phyloP scores from a whole-genome alignment of 441 rosid species.

The Raphanus hybrid region DNA sequence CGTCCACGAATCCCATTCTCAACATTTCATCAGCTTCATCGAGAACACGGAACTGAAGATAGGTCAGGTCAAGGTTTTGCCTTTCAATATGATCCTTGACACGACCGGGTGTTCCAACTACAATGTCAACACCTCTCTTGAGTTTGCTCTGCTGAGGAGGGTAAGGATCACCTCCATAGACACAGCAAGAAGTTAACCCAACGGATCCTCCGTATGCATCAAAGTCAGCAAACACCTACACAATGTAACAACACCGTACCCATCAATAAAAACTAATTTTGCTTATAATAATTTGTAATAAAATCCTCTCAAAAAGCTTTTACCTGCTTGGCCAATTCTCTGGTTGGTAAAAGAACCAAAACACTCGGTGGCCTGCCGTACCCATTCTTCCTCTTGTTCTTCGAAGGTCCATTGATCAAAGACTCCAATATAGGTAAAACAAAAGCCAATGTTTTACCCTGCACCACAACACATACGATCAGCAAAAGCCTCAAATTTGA shows the following conservation, averaged over 20 bases:
- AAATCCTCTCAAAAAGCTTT: neutral
- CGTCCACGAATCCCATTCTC: constrained; percentile 97
- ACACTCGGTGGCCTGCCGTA: constrained; percentile 88
- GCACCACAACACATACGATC: constrained; percentile 32
- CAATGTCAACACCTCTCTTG: constrained; percentile 88
- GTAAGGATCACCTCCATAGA: constrained; percentile 88
- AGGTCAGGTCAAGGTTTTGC: constrained; percentile 66
- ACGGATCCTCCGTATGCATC: constrained; percentile 75
- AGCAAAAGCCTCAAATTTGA: neutral
- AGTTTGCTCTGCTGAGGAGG: constrained; percentile 62
- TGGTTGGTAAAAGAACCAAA: constrained; percentile 89
- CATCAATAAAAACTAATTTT: constrained; percentile 10
- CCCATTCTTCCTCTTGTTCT: constrained; percentile 65
- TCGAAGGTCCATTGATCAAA: constrained; percentile 68
- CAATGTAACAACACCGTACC: neutral
- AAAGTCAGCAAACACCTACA: constrained; percentile 78
- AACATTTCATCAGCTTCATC: constrained; percentile 99
- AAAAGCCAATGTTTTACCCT: constrained; percentile 98
- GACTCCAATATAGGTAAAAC: constrained; percentile 94
- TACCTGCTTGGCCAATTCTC: constrained; percentile 96
- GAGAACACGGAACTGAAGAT: constrained; percentile 84
- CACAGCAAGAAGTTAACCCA: constrained; percentile 79
- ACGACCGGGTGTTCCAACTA: constrained; percentile 95
- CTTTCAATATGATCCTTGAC: constrained; percentile 96
- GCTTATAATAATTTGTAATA: neutral